These are phyloP conservation scores for Globisporangium cylindrosporum DNA, from an alignment of 352 stramenopile genomes.

Conservation along the genomic window DNA sequence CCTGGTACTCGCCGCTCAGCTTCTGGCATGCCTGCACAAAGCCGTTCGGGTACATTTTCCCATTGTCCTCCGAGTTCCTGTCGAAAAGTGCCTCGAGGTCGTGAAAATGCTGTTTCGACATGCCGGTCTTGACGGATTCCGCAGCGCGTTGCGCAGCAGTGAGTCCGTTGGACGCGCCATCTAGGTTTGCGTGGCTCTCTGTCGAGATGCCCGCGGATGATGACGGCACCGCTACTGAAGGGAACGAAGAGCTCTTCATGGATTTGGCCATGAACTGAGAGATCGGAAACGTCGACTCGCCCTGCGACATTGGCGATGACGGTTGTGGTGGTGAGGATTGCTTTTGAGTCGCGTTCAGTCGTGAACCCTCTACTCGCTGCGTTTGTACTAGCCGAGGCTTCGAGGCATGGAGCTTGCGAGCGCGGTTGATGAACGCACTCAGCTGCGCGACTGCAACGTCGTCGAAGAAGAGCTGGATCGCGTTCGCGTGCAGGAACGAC, in stretches of 20 bases:
- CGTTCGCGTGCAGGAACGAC: constrained; percentile 76
- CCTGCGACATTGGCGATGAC: neutral
- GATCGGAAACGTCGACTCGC: constrained; percentile 11
- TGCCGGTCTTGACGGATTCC: constrained; percentile 40
- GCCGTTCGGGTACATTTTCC: constrained; percentile 59
- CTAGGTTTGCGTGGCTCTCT: neutral
- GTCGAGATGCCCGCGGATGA: neutral
- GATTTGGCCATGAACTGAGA: neutral
- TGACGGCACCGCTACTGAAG: neutral
- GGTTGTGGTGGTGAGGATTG: constrained; percentile 5
- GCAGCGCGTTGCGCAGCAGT: constrained; percentile 20
- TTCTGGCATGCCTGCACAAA: constrained; percentile 62
- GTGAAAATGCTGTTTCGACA: constrained; percentile 53
- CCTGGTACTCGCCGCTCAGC: constrained; percentile 54
- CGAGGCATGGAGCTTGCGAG: constrained; percentile 49
- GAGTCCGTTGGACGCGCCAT: neutral
- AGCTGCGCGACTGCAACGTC: constrained; percentile 77
- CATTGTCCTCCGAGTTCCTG: constrained; percentile 46
- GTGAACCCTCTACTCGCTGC: neutral
- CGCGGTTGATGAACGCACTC: constrained; percentile 75
- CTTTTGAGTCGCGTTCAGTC: neutral
- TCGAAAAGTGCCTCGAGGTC: constrained; percentile 47
- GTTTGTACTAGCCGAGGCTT: constrained; percentile 17
- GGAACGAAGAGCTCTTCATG: constrained; percentile 1
- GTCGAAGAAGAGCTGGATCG: constrained; percentile 85